These are phyloP conservation scores for Saccharomyces hybrid DNA, from an alignment of 1,139 yeast genomes.

Conservation along the genomic window DNA sequence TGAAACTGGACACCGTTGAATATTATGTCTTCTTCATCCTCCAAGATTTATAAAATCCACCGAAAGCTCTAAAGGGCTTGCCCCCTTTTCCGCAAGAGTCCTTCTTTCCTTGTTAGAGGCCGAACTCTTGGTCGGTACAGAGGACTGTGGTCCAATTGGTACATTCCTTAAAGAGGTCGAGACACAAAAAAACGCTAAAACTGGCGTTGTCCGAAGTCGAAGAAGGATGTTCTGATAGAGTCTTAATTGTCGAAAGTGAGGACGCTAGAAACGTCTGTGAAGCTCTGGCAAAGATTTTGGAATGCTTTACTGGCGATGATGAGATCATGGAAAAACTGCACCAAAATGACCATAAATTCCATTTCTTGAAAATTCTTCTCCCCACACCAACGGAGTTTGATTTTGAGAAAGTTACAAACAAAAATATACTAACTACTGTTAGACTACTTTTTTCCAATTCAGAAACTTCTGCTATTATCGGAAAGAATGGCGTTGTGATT, in stretches of 20 bases:
- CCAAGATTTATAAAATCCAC: neutral
- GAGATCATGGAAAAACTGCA: constrained; percentile 3
- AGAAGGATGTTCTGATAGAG: constrained; percentile 78
- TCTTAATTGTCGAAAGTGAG: constrained; percentile 66
- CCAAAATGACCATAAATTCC: constrained; percentile 17
- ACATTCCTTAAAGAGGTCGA: constrained; percentile 74
- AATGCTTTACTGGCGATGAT: constrained; percentile 39
- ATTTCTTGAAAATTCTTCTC: constrained; percentile 27
- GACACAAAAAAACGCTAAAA: constrained; percentile 69
- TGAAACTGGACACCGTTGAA: neutral
- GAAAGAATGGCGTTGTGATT: constrained; percentile 73
- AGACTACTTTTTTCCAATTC: constrained; percentile 73
- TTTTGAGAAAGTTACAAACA: constrained; percentile 16
- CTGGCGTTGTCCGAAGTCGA: constrained; percentile 80
- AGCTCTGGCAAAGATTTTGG: constrained; percentile 64
- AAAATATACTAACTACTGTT: constrained; percentile 31
- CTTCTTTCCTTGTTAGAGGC: neutral
- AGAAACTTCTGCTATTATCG: constrained; percentile 85
- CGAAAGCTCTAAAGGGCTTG: neutral
- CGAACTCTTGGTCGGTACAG: neutral
- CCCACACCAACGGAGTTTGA: constrained; percentile 21
- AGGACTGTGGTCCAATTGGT: constrained; percentile 84
- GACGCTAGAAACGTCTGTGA: constrained; percentile 59
- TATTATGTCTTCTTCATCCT: neutral
- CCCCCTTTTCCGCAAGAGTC: neutral